Conservation (phyloP, 176 grass and related monocot species). For the Microstegium vimineum region DNA sequence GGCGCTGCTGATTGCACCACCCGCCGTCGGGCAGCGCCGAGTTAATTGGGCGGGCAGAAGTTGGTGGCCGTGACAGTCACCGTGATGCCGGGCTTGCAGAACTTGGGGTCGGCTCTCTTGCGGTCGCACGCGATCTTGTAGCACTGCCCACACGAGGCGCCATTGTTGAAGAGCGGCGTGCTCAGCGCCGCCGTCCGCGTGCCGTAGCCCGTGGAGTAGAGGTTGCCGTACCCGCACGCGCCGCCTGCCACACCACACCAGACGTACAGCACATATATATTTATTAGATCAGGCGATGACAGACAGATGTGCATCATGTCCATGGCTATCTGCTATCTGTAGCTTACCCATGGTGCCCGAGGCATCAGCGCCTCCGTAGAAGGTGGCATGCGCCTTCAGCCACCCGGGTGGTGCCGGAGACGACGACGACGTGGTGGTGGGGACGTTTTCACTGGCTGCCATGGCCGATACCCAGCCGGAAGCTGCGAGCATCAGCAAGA, state of each 20-base stretch:
- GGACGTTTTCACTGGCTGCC: neutral
- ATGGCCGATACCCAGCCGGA: neutral
- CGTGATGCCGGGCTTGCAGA: slow-evolving; percentile 16
- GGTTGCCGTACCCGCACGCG: slow-evolving; percentile 60
- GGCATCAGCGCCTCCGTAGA: slow-evolving; percentile 49
- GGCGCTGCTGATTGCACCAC: slow-evolving; percentile 56
- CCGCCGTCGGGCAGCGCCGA: slow-evolving; percentile 56
- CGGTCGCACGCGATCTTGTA: slow-evolving; percentile 56
- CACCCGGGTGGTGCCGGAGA: slow-evolving; percentile 20
- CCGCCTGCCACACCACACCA: slow-evolving; percentile 46
- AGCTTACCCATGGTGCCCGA: slow-evolving; percentile 17
- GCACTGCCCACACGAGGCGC: slow-evolving; percentile 39
- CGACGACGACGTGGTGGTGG: neutral
- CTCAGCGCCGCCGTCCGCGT: slow-evolving; percentile 48
- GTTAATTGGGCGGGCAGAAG: slow-evolving; percentile 77
- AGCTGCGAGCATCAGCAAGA: neutral
- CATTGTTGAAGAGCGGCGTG: slow-evolving; percentile 46
- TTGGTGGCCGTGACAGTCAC: slow-evolving; percentile 60
- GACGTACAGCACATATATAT: no score
- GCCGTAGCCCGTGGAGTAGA: slow-evolving; percentile 26
- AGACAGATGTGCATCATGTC: no score
- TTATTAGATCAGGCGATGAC: no score
- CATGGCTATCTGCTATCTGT: no score
- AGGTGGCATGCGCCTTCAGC: slow-evolving; percentile 32
- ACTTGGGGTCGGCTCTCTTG: neutral